Base-by-base conservation (phyloP, 768 basidiomycete genomes). In the Termitomyces sp. region DNA sequence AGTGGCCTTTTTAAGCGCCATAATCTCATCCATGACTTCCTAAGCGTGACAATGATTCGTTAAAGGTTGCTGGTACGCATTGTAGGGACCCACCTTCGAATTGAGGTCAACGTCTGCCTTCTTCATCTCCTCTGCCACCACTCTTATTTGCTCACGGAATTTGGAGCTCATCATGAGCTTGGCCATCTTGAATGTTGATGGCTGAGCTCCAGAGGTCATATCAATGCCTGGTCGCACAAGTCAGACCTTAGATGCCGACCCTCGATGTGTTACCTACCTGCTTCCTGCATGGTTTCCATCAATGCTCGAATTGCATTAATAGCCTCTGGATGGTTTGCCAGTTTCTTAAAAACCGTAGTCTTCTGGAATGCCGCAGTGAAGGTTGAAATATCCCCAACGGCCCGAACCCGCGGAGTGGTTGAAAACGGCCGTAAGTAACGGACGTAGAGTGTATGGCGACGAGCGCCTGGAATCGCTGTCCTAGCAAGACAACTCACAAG, bases 21-120 rank as follows among this genome's bases (percentile, higher is more conserved):
- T 72, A 26, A 82, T 64, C 58, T 81, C 73, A 56, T 77, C 71
- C 68, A 83, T 65, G 18, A 81, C 71, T 37, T 84, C 81, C 84
- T 86, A 60, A 33, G 40, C 34, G 49, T 13, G 53, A 43, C 24
- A 37, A 45, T 40, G 26, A 32, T 33, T 22, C 26, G 33, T 37
- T 32, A 47, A 44, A 24, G 18, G 34, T 24, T 27, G 36, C 12
- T 18, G 30, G 18, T 26, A 24, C 16, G 26, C 6, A 57, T 49
- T n/a, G 24, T 33, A 26, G 12, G 34, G 22, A 63, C 78, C 53
- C 62, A 86, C 87, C 70, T 82, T 77, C 47, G 82, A 79, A 36
- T 68, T 69, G 36, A 86, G 55, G 65, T 88, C 81, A n/a, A 89
- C 67, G 5, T 85, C 88, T 22, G 84, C 83, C 34, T 82, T 83